These are phyloP conservation scores for Sporothrix pallida DNA, from an alignment of 2,329 filamentous ascomycete genomes.

Conservation along the genomic window DNA sequence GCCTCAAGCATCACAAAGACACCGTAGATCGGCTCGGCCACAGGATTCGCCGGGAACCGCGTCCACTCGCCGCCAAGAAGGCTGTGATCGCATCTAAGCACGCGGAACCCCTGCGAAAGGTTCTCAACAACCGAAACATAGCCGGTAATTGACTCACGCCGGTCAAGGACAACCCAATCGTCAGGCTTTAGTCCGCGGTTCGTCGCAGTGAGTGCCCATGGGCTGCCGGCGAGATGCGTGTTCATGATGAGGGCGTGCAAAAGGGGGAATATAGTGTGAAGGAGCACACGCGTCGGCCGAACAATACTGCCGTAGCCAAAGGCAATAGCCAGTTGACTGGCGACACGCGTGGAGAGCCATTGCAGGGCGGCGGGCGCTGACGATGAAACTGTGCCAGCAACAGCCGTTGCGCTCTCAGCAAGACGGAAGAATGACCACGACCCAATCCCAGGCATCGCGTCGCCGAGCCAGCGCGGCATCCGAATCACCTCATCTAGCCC, in stretches of 20 bases:
- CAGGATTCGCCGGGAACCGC: conserved; percentile 56
- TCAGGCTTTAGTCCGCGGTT: conserved; percentile 69
- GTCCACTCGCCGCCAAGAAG: conserved; percentile 92
- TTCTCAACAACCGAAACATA: conserved; percentile 92
- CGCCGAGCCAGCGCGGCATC: conserved; percentile 62
- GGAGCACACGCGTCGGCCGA: conserved; percentile 70
- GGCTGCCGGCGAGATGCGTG: conserved; percentile 68
- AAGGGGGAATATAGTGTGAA: conserved; percentile 73
- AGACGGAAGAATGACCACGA: conserved; percentile 69
- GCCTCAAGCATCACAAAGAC: conserved; percentile 97
- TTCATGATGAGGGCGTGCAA: conserved; percentile 75
- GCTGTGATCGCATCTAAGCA: conserved; percentile 92
- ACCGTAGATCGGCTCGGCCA: conserved; percentile 88
- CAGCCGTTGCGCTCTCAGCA: conserved; percentile 50
- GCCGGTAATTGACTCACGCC: conserved; percentile 84
- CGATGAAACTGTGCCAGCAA: background rate
- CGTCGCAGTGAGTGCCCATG: conserved; percentile 63
- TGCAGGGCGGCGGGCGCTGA: conserved; percentile 46
- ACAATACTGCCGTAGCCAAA: conserved; percentile 67
- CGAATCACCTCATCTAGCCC: conserved; percentile 53
- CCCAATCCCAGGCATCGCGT: conserved; percentile 68
- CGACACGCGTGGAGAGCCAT: conserved; percentile 63
- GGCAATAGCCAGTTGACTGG: conserved; percentile 71
- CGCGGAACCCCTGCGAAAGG: conserved; percentile 70
- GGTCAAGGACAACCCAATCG: conserved; percentile 77